Evolutionary conservation across 805 yeast species (phyloP).

Genomic region (Komagataella mondaviorum): DNA sequence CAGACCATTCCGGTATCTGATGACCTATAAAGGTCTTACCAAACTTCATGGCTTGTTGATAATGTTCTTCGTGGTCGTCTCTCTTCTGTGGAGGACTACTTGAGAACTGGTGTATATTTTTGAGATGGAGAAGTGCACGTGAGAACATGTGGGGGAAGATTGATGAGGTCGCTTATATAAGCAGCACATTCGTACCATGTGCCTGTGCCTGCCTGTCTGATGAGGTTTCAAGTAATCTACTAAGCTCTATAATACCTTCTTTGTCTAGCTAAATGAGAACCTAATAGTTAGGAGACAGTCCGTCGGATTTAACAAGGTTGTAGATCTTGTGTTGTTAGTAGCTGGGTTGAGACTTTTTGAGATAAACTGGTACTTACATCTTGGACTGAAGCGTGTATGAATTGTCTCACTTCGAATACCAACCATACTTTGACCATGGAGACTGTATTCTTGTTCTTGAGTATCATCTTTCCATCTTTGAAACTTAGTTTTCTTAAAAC

Average conservation of each 20-base stretch:
- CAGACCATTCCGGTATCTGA: slow-evolving; percentile 91
- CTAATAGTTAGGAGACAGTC: slow-evolving; percentile 50
- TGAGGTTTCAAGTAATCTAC: neutral
- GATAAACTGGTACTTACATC: slow-evolving; percentile 35
- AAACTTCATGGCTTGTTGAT: slow-evolving; percentile 44
- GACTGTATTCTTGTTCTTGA: slow-evolving; percentile 43
- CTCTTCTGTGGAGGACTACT: neutral
- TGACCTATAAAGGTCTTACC: slow-evolving; percentile 71
- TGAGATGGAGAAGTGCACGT: neutral
- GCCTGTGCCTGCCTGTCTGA: neutral
- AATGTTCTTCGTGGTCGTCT: neutral
- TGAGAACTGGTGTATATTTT: neutral
- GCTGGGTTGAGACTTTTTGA: neutral
- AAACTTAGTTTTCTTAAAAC: slow-evolving; percentile 71
- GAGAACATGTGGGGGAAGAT: neutral
- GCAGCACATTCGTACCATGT: neutral
- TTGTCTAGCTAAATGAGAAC: neutral
- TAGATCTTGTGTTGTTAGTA: slow-evolving; percentile 21
- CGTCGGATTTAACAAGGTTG: slow-evolving; percentile 47
- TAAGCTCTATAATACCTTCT: neutral
- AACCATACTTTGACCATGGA: slow-evolving; percentile 87
- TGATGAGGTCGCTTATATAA: neutral
- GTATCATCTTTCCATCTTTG: slow-evolving; percentile 48
- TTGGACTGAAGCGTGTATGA: slow-evolving; percentile 70
- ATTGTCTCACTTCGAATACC: slow-evolving; percentile 78